A percentile compares a stretch with the other conserved stretches of the same genome.
Evolutionary conservation across 1,284 basidiomycete species (phyloP).

Genomic region (Melampsora abietis-canadensis): DNA sequence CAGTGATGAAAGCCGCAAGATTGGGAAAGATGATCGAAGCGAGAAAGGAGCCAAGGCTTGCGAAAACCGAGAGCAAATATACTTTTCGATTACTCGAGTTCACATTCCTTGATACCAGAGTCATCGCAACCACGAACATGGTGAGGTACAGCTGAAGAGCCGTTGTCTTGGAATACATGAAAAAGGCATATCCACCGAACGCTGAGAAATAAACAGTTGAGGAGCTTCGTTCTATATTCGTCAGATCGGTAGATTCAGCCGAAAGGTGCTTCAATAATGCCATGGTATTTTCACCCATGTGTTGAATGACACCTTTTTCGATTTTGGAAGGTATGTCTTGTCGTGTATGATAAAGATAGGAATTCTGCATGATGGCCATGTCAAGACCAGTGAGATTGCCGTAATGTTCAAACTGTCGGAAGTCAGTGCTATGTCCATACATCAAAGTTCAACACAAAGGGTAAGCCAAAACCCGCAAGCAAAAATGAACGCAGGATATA

Average conservation of each 20-base stretch:
- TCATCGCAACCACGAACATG: slow-evolving; percentile 50
- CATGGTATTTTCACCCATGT: slow-evolving; percentile 88
- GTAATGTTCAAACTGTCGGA: slow-evolving; percentile 89
- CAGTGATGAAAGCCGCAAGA: slow-evolving; percentile 69
- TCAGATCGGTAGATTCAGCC: slow-evolving; percentile 64
- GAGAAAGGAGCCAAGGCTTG: slow-evolving; percentile 51
- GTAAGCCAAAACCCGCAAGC: neutral
- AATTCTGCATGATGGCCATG: slow-evolving; percentile 91
- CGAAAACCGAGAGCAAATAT: slow-evolving; percentile 47
- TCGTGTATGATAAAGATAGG: slow-evolving; percentile 87
- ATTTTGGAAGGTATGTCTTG: slow-evolving; percentile 80
- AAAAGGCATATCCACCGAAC: slow-evolving; percentile 66
- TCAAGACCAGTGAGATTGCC: slow-evolving; percentile 61
- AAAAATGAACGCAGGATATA: slow-evolving; percentile 11
- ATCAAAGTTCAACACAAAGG: neutral
- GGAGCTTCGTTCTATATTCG: slow-evolving; percentile 62
- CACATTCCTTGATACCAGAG: slow-evolving; percentile 40
- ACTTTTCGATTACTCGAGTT: slow-evolving; percentile 11
- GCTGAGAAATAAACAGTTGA: slow-evolving; percentile 66
- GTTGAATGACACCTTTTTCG: slow-evolving; percentile 70
- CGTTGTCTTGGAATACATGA: slow-evolving; percentile 68
- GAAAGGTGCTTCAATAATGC: slow-evolving; percentile 74
- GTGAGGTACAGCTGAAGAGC: slow-evolving; percentile 69
- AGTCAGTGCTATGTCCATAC: slow-evolving; percentile 69
- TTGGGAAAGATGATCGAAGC: slow-evolving; percentile 65